These are phyloP conservation scores for Naganishia friedmannii DNA, from an alignment of 768 basidiomycete genomes.

Conservation along the genomic window DNA sequence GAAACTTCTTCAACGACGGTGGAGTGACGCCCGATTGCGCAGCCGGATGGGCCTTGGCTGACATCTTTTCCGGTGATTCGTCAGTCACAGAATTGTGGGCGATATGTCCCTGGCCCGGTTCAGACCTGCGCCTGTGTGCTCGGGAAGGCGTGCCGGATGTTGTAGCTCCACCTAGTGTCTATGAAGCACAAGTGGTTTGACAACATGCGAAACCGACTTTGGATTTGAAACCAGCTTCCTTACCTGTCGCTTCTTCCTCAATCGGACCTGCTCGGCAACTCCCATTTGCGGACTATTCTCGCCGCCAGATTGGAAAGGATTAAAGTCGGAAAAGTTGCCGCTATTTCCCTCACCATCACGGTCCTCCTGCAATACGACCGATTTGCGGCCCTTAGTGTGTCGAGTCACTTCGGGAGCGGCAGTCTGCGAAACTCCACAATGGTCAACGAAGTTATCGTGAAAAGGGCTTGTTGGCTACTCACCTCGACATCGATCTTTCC, in stretches of 20 bases:
- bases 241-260: constrained; percentile 38
- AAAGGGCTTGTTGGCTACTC: not conserved
- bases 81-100: not conserved
- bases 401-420: constrained; percentile 25
- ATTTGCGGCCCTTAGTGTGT: constrained; percentile 1
- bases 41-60: not conserved
- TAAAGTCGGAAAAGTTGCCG: constrained; percentile 47
- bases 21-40: constrained; percentile 3
- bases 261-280: constrained; percentile 36
- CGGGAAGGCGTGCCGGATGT: constrained; percentile 1
- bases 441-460: not conserved
- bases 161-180: constrained; percentile 14
- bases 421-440: not conserved
- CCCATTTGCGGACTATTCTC: constrained; percentile 33
- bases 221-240: constrained; percentile 19
- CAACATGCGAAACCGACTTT: not conserved
- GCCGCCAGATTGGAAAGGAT: constrained; percentile 50
- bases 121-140: constrained; percentile 15
- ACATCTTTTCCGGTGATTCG: constrained; percentile 2
- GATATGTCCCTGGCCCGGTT: constrained; percentile 10
- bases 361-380: constrained; percentile 7
- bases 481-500: constrained; percentile 22
- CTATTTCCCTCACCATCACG: constrained; percentile 12
- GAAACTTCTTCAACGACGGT: constrained; percentile 15
- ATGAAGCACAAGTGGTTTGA: not conserved